Evolutionary conservation across 1,284 basidiomycete species (phyloP), one percentile per base, ranked within the genome.

Genomic region (Pascua sp.): DNA sequence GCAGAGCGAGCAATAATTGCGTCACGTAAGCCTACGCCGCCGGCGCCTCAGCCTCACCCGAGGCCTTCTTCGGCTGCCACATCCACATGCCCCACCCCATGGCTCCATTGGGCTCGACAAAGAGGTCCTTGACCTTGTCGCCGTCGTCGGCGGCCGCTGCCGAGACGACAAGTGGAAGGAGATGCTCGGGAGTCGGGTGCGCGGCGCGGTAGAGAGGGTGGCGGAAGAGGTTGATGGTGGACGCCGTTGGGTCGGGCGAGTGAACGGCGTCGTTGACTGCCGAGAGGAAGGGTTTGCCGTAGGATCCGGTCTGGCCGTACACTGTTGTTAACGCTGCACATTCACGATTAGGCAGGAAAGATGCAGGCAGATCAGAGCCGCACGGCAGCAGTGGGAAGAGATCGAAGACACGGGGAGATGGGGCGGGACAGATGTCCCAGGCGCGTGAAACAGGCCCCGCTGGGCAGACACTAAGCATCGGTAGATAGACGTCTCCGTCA

Each of bases 1-100:
- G 24, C 24, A 32, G 24, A 4, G 24, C 24, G 24, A 32, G 24
- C 24, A 32, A 32, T 32, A 7, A 7, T 32, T 32, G 24, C 24
- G 24, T 32, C 24, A 32, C 24, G 24, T 32, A 32, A 32, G 24
- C 24, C 24, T 32, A 32, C 4, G 24, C 24, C 24, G 24, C 24
- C 7, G 24, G 4, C 7, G 24, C 24, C 24, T 3, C 24, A 32
- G 24, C 7, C 24, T 32, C 24, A 32, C 24, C 24, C 24, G 24
- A 32, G 24, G 4, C 24, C 24, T 32, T 32, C 47, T 53, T 24
- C 40, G 53, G 55, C 47, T 51, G 53, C 71, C 76, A 77, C 49
- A 66, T 62, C 66, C 68, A 74, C 64, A 76, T 73, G 11, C 69
- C 73, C 77, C 77, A 78, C 3, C 76, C 75, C 24, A 77, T 53